Conservation (phyloP, 2,329 filamentous ascomycete genomes). For the Fusarium redolens region DNA sequence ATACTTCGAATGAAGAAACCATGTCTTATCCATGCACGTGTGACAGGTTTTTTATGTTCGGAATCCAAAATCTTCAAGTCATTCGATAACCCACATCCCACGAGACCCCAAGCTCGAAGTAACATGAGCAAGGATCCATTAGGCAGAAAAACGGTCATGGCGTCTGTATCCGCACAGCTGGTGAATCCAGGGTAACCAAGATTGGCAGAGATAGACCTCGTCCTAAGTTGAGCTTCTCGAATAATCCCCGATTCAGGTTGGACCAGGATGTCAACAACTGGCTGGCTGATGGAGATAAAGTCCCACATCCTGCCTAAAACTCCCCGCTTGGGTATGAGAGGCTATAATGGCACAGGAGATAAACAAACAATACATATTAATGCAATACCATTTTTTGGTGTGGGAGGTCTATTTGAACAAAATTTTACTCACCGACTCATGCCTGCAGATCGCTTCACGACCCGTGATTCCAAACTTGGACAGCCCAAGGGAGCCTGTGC, state of each 20-base stretch:
- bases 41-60: neutral
- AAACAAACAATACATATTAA: neutral
- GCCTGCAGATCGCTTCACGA: neutral
- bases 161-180: constrained; percentile 1
- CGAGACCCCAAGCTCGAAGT: neutral
- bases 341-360: neutral
- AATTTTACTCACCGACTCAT: neutral
- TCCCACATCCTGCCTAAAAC: constrained; percentile 10
- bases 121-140: constrained; percentile 6
- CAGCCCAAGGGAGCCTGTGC: neutral
- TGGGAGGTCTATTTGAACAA: neutral
- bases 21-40: neutral
- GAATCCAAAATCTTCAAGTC: constrained; percentile 11
- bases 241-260: constrained; percentile 18
- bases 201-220: neutral
- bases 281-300: constrained; percentile 1
- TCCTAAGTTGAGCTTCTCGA: constrained; percentile 15
- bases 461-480: neutral
- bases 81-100: constrained; percentile 36
- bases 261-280: neutral
- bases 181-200: neutral
- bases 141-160: constrained; percentile 13
- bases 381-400: neutral
- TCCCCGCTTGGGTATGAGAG: neutral
- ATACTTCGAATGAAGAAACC: neutral